Evolutionary conservation across 306 rosid species (phyloP).

Genomic region (Trifolium pratense): DNA sequence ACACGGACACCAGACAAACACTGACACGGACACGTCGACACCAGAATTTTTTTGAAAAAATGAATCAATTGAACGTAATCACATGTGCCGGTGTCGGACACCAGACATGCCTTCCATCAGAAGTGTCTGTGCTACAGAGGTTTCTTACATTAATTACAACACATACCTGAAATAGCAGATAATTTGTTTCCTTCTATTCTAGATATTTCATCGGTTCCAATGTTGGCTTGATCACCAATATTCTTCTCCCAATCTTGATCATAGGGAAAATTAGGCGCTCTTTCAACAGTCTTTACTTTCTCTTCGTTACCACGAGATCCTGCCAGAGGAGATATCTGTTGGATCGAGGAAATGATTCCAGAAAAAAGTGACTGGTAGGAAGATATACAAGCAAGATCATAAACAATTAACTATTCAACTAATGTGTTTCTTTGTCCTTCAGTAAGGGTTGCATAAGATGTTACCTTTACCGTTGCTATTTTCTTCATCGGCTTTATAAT

Average conservation of each 20-base stretch:
- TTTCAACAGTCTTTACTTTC: slow-evolving; percentile 40
- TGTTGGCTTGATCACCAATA: slow-evolving; percentile 28
- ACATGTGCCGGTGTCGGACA: too few relatives aligned
- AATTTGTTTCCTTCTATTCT: slow-evolving; percentile 39
- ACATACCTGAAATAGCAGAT: slow-evolving; percentile 54
- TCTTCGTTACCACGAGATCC: slow-evolving; percentile 52
- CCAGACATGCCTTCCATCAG: too few relatives aligned
- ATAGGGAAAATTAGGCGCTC: slow-evolving; percentile 35
- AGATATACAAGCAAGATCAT: slow-evolving; percentile 8
- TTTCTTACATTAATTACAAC: slow-evolving; percentile 21
- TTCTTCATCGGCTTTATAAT: slow-evolving; percentile 40
- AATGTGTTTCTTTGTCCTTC: too few relatives aligned
- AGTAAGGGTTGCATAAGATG: slow-evolving; percentile 5
- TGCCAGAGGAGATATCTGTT: slow-evolving; percentile 48
- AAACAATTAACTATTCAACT: slow-evolving; percentile 17
- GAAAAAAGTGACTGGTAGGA: slow-evolving; percentile 27
- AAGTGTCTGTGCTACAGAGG: too few relatives aligned
- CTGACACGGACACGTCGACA: too few relatives aligned
- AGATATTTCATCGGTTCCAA: slow-evolving; percentile 38
- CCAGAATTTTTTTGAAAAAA: too few relatives aligned
- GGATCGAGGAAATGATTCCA: slow-evolving; percentile 39
- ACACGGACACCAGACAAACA: too few relatives aligned
- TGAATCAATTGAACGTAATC: too few relatives aligned
- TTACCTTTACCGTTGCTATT: slow-evolving; percentile 48
- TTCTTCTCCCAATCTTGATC: slow-evolving; percentile 32